phyloP scores from a whole-genome alignment of 2,329 filamentous ascomycete genomes.

The Cryphonectria parasitica region DNA sequence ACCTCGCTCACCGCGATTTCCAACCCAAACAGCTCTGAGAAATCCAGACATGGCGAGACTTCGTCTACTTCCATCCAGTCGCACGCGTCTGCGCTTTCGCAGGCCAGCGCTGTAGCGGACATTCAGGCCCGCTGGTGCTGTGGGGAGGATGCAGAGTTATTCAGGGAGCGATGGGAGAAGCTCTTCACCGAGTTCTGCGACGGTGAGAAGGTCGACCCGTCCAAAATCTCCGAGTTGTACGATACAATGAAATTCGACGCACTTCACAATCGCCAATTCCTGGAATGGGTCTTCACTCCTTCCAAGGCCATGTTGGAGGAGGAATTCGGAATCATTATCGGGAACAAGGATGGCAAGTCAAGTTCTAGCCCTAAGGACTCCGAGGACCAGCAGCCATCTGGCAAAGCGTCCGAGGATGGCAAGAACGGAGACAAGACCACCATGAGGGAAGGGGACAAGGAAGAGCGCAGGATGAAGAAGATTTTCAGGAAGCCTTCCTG shows the following conservation, averaged over 20 bases:
- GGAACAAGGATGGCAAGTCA: slow-evolving; percentile 40
- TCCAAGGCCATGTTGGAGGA: slow-evolving; percentile 78
- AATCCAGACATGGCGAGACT: slow-evolving; percentile 44
- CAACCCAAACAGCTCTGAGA: slow-evolving; percentile 52
- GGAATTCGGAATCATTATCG: slow-evolving; percentile 50
- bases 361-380: slow-evolving; percentile 40
- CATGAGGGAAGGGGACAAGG: slow-evolving; percentile 47
- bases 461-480: slow-evolving; percentile 46
- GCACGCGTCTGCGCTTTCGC: slow-evolving; percentile 55
- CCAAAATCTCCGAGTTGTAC: slow-evolving; percentile 97
- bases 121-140: slow-evolving; percentile 96
- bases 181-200: slow-evolving; percentile 96
- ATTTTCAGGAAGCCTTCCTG: slow-evolving; percentile 66
- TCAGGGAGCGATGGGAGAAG: slow-evolving; percentile 98
- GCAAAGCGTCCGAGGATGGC: slow-evolving; percentile 43
- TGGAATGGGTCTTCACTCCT: slow-evolving; percentile 97
- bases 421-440: slow-evolving; percentile 41
- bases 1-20: slow-evolving; percentile 64
- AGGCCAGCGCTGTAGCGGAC: slow-evolving; percentile 64
- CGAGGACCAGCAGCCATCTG: slow-evolving; percentile 40
- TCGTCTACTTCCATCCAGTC: slow-evolving; percentile 43
- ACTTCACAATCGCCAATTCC: slow-evolving; percentile 91
- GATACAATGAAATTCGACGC: slow-evolving; percentile 99
- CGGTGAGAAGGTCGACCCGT: slow-evolving; percentile 96
- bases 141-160: slow-evolving; percentile 91